Base-by-base conservation (phyloP, 768 basidiomycete species). In the Piloderma croceum region DNA sequence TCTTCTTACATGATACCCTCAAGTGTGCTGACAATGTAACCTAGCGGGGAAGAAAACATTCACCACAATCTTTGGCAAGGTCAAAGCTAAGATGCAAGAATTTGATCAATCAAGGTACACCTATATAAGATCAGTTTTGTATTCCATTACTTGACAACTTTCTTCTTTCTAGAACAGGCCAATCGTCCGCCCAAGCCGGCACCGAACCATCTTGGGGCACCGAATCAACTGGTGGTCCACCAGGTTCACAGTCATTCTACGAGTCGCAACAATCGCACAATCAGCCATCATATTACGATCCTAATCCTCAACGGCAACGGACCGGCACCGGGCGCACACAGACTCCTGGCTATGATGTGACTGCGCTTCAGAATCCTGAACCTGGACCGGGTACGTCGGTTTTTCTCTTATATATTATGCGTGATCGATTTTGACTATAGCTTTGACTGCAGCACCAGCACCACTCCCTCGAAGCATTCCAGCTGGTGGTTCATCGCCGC, bases 61-160 rank as follows among this genome's bases (percentile, higher is more conserved):
- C 58, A 79, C 73, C 34, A 72, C 65, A 7, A 57, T 90, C 20
- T 69, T 90, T 29, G 77, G 77, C 24, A 90, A 83, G 57, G 84
- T 89, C 34, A 89, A 79, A 54, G 79, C 85, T 5, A 90, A 90
- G 72, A 78, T 90, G 43, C 81, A 84, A 52, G 89, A 90, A 51
- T 79, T 78, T 45, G 87, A 90, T 27, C 76, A 79, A 51, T 64
- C 66, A 12, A 60, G 60, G 68, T 72, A 34, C 13, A 58, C 41
- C 24, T 34, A 7, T 39, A 24, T 38, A 20, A 12, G 36, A 20
- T 38, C 6, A 9, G 21, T 31, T 29, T 35, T 10, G 27, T 9
- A 29, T 9, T 9, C 10, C 27, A 15, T 15, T 29, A 15, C 27
- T 29, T 9, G 15, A 9, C 15, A 29, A 29, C 9, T 29, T 9